Evolutionary conservation across 139 green algal species (phyloP).

Genomic region (Nannochloris sp.): DNA sequence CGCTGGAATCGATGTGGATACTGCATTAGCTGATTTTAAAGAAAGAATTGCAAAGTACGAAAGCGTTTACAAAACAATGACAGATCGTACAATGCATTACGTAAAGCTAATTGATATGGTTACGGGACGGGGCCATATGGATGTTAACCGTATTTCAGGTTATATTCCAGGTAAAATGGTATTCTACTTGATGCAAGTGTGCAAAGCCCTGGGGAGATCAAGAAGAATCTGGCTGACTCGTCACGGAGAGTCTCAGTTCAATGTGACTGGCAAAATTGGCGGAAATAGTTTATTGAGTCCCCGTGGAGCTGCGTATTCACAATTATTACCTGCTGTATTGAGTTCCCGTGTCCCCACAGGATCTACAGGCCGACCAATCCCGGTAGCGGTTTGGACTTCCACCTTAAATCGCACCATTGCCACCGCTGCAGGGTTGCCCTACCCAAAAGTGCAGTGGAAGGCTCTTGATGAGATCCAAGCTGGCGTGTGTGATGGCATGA

Average conservation of each 20-base stretch:
- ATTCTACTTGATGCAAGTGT: constrained; percentile 90
- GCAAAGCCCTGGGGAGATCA: constrained; percentile 33
- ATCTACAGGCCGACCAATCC: constrained; percentile 36
- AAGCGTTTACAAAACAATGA: constrained; percentile 87
- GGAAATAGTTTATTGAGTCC: constrained; percentile 62
- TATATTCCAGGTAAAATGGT: constrained; percentile 94
- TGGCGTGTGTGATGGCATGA: constrained; percentile 79
- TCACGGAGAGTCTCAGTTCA: constrained; percentile 83
- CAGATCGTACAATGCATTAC: constrained; percentile 81
- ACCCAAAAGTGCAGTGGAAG: constrained; percentile 89
- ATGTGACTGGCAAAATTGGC: constrained; percentile 65
- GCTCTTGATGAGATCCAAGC: constrained; percentile 82
- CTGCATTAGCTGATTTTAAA: constrained; percentile 70
- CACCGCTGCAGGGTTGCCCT: constrained; percentile 73
- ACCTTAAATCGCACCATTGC: constrained; percentile 88
- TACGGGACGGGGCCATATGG: constrained; percentile 70
- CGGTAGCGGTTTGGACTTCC: constrained; percentile 88
- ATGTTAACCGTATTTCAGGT: constrained; percentile 94
- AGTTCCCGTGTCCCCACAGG: constrained; percentile 46
- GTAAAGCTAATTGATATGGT: constrained; percentile 98
- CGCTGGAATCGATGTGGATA: constrained; percentile 45
- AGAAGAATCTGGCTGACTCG: constrained; percentile 80
- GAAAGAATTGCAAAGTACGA: constrained; percentile 81
- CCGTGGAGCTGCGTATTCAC: constrained; percentile 68
- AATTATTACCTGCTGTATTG: constrained; percentile 60